Conservation (phyloP, 257 asterid species). For the Pogostemon cablin region DNA sequence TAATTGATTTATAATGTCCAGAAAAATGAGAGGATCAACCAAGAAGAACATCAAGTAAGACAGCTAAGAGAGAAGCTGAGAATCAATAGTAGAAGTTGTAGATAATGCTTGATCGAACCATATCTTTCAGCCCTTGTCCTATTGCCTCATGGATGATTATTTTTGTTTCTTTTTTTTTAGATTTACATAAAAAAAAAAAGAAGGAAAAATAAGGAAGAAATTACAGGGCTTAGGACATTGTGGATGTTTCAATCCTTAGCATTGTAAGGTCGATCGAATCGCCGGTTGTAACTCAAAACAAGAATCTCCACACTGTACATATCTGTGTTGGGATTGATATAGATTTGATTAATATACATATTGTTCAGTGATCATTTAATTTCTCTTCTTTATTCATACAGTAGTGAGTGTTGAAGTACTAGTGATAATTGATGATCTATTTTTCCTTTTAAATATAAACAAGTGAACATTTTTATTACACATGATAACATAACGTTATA, state of each 20-base stretch:
- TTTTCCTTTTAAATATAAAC: conserved; percentile 4
- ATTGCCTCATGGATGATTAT: conserved; percentile 12
- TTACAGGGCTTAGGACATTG: conserved; percentile 21
- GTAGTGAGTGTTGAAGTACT: neutral
- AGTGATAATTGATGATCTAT: conserved; percentile 12
- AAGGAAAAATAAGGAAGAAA: neutral
- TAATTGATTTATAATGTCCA: conserved; percentile 31
- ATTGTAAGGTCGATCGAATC: too few relatives aligned
- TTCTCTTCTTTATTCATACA: neutral
- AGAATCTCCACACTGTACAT: conserved; percentile 24
- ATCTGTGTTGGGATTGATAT: conserved; percentile 25
- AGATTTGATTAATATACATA: conserved; percentile 17
- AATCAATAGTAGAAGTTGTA: conserved; percentile 15
- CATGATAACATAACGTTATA: conserved; percentile 25
- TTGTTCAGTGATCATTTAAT: conserved; percentile 23
- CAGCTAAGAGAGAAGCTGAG: neutral
- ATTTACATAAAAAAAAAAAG: neutral
- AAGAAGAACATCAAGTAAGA: conserved; percentile 5
- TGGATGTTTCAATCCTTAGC: conserved; percentile 20
- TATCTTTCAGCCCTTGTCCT: conserved; percentile 23
- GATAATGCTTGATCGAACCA: conserved; percentile 14
- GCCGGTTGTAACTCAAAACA: neutral
- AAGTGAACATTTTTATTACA: conserved; percentile 7
- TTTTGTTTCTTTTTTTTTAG: neutral
- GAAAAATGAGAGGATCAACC: conserved; percentile 37